Evolutionary conservation across 768 basidiomycete species (phyloP).

Genomic region (Collybia sordida): DNA sequence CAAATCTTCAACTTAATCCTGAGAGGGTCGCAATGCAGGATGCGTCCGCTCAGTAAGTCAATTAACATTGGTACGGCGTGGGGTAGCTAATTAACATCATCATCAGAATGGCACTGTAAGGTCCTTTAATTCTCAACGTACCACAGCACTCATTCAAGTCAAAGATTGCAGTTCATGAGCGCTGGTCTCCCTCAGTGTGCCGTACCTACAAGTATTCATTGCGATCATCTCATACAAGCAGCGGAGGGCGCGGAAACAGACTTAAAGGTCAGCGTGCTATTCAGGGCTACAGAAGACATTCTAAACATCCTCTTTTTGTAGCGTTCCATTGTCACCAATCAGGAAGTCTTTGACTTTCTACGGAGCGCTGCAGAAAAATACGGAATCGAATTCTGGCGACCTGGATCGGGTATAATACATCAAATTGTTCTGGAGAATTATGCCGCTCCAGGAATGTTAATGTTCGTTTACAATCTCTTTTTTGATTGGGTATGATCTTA

Average conservation of each 20-base stretch:
- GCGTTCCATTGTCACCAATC: conserved; percentile 84
- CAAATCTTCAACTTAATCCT: conserved; percentile 87
- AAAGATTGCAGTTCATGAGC: conserved; percentile 95
- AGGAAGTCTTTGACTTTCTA: conserved; percentile 97
- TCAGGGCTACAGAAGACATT: not conserved
- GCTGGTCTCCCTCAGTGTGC: conserved; percentile 82
- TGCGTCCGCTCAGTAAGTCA: conserved; percentile 80
- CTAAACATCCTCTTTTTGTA: conserved; percentile 24
- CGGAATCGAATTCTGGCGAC: conserved; percentile 97
- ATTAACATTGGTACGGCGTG: not conserved
- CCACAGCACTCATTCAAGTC: not conserved
- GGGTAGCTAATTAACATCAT: conserved; percentile 9
- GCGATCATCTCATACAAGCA: conserved; percentile 97
- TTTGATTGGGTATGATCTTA: conserved; percentile 4
- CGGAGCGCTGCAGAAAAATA: conserved; percentile 89
- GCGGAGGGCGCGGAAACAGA: conserved; percentile 85
- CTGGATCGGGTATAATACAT: conserved; percentile 95
- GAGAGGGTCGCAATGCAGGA: conserved; percentile 98
- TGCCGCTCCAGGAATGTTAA: conserved; percentile 91
- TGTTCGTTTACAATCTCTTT: conserved; percentile 45
- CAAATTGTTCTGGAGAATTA: conserved; percentile 99
- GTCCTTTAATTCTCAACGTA: conserved; percentile 5
- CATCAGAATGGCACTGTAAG: conserved; percentile 80
- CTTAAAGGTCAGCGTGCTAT: conserved; percentile 55
- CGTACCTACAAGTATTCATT: conserved; percentile 92